phyloP scores from a whole-genome alignment of 225 moss, liverwort and hornwort genomes.

The Thuidium tamariscinum region DNA sequence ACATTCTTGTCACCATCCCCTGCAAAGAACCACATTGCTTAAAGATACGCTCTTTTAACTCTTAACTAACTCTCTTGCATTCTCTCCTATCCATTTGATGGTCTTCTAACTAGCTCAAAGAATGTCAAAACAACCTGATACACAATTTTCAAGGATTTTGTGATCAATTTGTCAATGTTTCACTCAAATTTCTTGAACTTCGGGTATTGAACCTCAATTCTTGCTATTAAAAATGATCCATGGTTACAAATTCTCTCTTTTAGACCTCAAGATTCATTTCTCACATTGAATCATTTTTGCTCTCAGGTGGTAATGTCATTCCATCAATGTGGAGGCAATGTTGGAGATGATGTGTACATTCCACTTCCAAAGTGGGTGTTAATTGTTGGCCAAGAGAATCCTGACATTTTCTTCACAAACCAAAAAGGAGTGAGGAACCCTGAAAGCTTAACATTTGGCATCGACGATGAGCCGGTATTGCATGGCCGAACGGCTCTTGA shows the following conservation, averaged over 20 bases:
- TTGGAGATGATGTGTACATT: constrained; percentile 46
- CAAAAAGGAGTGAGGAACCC: constrained; percentile 20
- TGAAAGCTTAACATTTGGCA: constrained; percentile 42
- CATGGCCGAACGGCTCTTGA: constrained; percentile 47
- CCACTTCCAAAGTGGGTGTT: constrained; percentile 60
- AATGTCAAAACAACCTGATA: neutral
- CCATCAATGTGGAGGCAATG: constrained; percentile 63
- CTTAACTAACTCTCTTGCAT: neutral
- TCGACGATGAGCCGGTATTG: constrained; percentile 45
- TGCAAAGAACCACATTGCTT: neutral
- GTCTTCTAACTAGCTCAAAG: neutral
- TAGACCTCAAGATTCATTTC: neutral
- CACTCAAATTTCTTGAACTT: neutral
- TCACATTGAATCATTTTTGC: too few species aligned
- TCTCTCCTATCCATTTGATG: neutral
- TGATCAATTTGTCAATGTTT: neutral
- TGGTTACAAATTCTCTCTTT: too few species aligned
- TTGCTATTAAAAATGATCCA: neutral
- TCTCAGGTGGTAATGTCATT: constrained; percentile 86
- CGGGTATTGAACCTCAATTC: neutral
- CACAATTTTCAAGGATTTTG: neutral
- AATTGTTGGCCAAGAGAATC: constrained; percentile 21
- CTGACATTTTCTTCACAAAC: constrained; percentile 61
- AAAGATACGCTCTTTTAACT: neutral
- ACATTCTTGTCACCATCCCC: neutral